A percentile compares a stretch with the other conserved stretches of the same genome.
Evolutionary conservation across 805 yeast genomes (phyloP).

Genomic region (Candida maris): DNA sequence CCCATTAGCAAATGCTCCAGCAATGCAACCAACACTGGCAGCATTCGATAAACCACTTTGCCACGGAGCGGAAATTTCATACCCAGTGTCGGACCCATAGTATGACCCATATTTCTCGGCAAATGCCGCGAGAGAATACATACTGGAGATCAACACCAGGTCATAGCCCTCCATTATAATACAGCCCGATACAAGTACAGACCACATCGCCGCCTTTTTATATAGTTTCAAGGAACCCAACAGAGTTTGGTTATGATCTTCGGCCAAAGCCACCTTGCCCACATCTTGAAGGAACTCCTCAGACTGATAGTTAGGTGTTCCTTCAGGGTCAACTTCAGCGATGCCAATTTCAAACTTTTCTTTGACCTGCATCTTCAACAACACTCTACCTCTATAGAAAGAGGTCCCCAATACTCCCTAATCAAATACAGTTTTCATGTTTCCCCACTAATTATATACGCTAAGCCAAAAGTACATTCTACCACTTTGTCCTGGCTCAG

Average conservation of each 20-base stretch:
- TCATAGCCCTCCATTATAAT: constrained; percentile 44
- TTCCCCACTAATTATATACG: too few species aligned
- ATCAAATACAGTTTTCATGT: too few species aligned
- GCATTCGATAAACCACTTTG: constrained; percentile 38
- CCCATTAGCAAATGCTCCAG: constrained; percentile 42
- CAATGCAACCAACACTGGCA: constrained; percentile 18
- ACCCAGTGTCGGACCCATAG: constrained; percentile 19
- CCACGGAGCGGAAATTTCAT: constrained; percentile 39
- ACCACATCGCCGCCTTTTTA: constrained; percentile 39
- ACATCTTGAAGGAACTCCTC: background rate
- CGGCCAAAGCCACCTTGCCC: background rate
- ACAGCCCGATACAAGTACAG: constrained; percentile 35
- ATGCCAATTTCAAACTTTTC: background rate
- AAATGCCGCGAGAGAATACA: constrained; percentile 33
- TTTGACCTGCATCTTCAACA: too few species aligned
- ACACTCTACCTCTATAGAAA: too few species aligned
- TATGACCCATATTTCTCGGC: constrained; percentile 32
- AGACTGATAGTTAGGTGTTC: background rate
- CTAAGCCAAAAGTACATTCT: too few species aligned
- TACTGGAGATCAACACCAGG: constrained; percentile 35
- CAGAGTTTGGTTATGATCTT: constrained; percentile 5
- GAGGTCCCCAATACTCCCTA: too few species aligned
- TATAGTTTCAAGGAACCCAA: constrained; percentile 36
- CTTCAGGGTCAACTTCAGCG: background rate
- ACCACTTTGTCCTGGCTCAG: too few species aligned